Evolutionary conservation across 768 basidiomycete genomes (phyloP).

Genomic region (Tricholoma matsutake): DNA sequence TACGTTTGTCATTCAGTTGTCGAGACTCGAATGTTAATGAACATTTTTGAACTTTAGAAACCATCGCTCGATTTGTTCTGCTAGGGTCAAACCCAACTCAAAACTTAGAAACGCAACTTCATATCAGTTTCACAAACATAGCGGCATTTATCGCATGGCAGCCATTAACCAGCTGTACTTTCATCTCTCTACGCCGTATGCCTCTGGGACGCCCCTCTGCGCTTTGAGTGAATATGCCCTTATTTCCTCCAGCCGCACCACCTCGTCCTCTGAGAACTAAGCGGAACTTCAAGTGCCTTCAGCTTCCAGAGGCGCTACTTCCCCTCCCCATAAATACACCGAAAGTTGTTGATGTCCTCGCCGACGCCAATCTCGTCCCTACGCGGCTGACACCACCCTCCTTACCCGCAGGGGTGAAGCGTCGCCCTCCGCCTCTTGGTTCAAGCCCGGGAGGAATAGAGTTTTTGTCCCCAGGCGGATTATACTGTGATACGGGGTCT

Average conservation of each 20-base stretch:
- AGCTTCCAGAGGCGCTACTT: conserved; percentile 56
- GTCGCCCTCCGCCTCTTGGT: conserved; percentile 64
- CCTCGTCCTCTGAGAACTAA: conserved; percentile 66
- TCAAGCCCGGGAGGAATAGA: conserved; percentile 36
- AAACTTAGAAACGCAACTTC: too few relatives aligned
- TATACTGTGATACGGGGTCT: conserved; percentile 17
- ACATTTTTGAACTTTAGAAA: too few relatives aligned
- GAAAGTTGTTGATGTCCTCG: not conserved
- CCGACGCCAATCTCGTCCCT: not conserved
- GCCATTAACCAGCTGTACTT: not conserved
- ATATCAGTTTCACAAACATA: not conserved
- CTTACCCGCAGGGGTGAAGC: conserved; percentile 52
- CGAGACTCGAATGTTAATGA: too few relatives aligned
- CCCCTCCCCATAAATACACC: conserved; percentile 8
- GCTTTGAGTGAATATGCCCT: not conserved
- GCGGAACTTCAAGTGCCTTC: conserved; percentile 85
- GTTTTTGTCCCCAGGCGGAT: conserved; percentile 10
- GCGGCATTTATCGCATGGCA: not conserved
- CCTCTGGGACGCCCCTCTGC: not conserved
- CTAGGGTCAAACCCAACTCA: too few relatives aligned
- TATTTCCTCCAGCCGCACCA: not conserved
- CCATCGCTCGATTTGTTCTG: too few relatives aligned
- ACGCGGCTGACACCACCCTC: conserved; percentile 29
- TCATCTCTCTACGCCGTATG: not conserved
- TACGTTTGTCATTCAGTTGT: too few relatives aligned